Conservation (phyloP, 129 eudicot genomes). For the Silybum marianum region DNA sequence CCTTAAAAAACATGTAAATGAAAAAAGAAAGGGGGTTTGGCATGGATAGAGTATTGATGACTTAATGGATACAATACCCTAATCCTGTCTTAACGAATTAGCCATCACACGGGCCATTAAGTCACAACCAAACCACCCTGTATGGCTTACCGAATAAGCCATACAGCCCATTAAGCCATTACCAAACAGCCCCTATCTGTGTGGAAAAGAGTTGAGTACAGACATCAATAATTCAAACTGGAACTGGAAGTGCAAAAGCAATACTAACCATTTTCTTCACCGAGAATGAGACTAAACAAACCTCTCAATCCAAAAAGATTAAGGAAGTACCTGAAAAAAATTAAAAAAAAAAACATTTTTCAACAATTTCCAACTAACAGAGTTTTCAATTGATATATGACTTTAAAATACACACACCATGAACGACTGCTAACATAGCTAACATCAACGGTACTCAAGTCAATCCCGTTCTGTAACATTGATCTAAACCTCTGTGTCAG, state of each 20-base stretch:
- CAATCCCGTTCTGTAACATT: constrained; percentile 97
- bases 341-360: background rate
- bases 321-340: constrained; percentile 87
- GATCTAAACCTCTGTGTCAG: constrained; percentile 98
- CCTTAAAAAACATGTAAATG: background rate
- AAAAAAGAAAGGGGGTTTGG: too few species aligned
- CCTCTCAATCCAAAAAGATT: constrained; percentile 97
- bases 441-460: constrained; percentile 98
- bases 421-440: constrained; percentile 99
- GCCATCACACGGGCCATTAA: background rate
- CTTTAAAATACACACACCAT: constrained; percentile 34
- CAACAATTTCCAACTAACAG: background rate
- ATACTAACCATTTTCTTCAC: constrained; percentile 95
- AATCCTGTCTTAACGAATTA: background rate
- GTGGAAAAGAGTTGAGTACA: background rate
- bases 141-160: background rate
- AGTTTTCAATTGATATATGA: background rate
- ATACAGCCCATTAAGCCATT: background rate
- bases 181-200: background rate
- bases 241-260: constrained; percentile 1
- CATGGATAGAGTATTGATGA: background rate
- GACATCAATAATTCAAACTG: too few species aligned
- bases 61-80: background rate
- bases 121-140: background rate
- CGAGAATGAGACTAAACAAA: constrained; percentile 88